Evolutionary conservation across 1,139 yeast genomes (phyloP).

Genomic region (Eremothecium cymbalariae): DNA sequence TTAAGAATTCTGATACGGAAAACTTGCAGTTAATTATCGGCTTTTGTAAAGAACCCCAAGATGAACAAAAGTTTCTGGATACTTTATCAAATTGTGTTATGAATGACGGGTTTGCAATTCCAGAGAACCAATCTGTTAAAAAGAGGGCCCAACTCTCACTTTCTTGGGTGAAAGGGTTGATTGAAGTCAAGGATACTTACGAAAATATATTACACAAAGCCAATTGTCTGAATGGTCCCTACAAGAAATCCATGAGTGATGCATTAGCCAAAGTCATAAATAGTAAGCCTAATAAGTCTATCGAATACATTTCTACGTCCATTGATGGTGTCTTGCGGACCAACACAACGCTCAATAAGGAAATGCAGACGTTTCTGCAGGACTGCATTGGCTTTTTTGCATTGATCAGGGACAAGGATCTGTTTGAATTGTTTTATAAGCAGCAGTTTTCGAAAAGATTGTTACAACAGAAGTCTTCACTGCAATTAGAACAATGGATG

Average conservation of each 20-base stretch:
- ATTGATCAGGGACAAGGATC: constrained; percentile 73
- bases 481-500: constrained; percentile 63
- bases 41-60: constrained; percentile 17
- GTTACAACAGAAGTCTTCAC: constrained; percentile 49
- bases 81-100: constrained; percentile 45
- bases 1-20: constrained; percentile 5
- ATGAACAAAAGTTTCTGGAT: constrained; percentile 19
- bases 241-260: constrained; percentile 50
- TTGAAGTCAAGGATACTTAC: constrained; percentile 48
- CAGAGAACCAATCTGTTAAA: constrained; percentile 17
- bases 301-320: constrained; percentile 68
- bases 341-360: constrained; percentile 49
- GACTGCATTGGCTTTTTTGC: constrained; percentile 56
- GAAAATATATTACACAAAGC: constrained; percentile 41
- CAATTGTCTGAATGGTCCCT: constrained; percentile 41
- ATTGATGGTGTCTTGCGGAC: constrained; percentile 47
- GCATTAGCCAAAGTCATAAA: constrained; percentile 62
- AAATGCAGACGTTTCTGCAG: constrained; percentile 46
- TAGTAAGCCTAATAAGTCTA: constrained; percentile 42
- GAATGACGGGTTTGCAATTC: constrained; percentile 32
- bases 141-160: constrained; percentile 45
- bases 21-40: constrained; percentile 7
- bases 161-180: constrained; percentile 59
- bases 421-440: constrained; percentile 79
- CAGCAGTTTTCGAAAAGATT: constrained; percentile 81